Conservation (phyloP, 345 rosid species). For the Ceriops zippeliana region DNA sequence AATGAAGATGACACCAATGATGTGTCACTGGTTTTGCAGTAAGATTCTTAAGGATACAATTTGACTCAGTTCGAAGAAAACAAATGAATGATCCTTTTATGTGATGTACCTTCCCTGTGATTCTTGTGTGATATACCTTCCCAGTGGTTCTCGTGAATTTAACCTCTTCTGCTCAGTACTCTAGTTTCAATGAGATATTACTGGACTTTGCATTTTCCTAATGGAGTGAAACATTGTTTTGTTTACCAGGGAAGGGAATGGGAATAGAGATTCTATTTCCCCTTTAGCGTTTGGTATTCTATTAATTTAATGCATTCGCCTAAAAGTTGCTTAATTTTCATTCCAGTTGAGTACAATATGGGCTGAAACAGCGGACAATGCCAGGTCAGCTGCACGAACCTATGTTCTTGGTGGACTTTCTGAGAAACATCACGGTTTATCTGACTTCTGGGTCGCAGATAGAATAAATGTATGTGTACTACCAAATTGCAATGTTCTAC, state of each 20-base stretch:
- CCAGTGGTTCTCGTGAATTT: too few species aligned
- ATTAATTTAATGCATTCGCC: background rate
- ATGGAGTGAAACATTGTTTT: too few species aligned
- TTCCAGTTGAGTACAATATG: conserved; percentile 91
- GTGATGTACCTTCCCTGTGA: background rate
- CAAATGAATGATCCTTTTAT: background rate
- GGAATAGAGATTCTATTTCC: too few species aligned
- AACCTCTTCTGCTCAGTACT: too few species aligned
- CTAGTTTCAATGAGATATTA: too few species aligned
- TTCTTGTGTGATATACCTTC: background rate
- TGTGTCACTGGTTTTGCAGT: background rate
- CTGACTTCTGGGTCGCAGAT: conserved; percentile 75
- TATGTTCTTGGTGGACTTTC: conserved; percentile 89
- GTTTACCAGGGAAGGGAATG: too few species aligned
- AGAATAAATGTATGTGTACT: conserved; percentile 61
- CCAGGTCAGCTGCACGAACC: conserved; percentile 81
- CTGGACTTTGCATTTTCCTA: too few species aligned
- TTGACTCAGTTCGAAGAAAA: background rate
- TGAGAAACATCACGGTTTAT: conserved; percentile 71
- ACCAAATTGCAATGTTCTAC: background rate
- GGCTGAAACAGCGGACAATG: conserved; percentile 94
- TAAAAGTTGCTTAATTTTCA: conserved; percentile 12
- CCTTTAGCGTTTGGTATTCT: background rate
- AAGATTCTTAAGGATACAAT: background rate
- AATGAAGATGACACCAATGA: background rate